A percentile compares a stretch with the other conserved stretches of the same genome.
These are phyloP conservation scores for Candida khao-thaluensis DNA, from an alignment of 805 yeast species.

Conservation along the genomic window DNA sequence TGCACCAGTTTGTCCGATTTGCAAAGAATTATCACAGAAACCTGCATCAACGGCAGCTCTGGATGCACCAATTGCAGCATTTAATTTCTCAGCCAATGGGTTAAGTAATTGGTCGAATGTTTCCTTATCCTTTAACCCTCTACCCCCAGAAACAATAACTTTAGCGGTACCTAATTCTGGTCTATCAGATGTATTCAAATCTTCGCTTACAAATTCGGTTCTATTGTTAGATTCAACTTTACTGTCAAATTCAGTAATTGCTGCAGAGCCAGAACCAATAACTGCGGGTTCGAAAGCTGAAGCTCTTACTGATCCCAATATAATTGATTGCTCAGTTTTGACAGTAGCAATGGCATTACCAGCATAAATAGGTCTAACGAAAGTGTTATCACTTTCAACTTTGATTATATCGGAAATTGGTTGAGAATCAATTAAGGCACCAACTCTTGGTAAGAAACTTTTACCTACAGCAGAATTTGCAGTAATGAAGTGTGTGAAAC, in stretches of 20 bases:
- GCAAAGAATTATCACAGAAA: conserved; percentile 91
- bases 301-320: conserved; percentile 76
- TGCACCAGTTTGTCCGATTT: conserved; percentile 98
- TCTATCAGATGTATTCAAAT: conserved; percentile 72
- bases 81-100: conserved; percentile 80
- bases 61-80: conserved; percentile 96
- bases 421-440: conserved; percentile 81
- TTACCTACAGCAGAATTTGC: conserved; percentile 89
- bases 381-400: conserved; percentile 65
- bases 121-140: conserved; percentile 89
- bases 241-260: conserved; percentile 49
- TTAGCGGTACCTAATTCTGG: conserved; percentile 89
- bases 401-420: conserved; percentile 81
- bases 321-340: conserved; percentile 60
- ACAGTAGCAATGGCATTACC: conserved; percentile 91
- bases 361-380: conserved; percentile 92
- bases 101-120: conserved; percentile 72
- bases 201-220: conserved; percentile 72
- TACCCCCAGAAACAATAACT: conserved; percentile 86
- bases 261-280: conserved; percentile 36
- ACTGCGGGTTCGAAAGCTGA: conserved; percentile 62
- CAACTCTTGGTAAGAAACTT: conserved; percentile 80
- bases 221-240: conserved; percentile 37
- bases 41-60: conserved; percentile 98
- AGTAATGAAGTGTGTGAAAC: conserved; percentile 68